Evolutionary conservation across 1,284 basidiomycete genomes (phyloP), one percentile per base, ranked within the genome.

Genomic region (Ustilago trichophora): DNA sequence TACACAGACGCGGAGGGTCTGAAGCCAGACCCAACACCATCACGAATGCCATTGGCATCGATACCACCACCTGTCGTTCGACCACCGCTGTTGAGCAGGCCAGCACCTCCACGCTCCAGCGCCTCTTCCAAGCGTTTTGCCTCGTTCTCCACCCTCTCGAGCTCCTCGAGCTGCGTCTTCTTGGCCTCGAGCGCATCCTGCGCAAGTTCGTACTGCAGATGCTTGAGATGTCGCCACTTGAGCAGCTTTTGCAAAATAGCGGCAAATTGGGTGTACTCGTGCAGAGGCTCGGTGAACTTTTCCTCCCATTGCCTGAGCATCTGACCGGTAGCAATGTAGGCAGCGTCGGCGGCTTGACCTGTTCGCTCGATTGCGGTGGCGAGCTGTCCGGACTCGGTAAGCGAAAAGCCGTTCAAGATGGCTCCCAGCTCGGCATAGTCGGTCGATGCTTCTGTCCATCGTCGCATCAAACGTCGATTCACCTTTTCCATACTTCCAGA

Each of bases 181-280:
- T 95, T 97, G 12, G 85, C 85, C 67, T 95, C 93, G 18, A 98
- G 85, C 25, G 87, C 86, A 77, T 98, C 95, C 80, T 94, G 91
- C 0, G 95, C 95, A 85, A 96, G 90, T 83, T 98, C 96, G 77
- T 91, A 94, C 82, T 99, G 96, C 10, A 95, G 91, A 73, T 99
- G 94, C 83, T 98, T 98, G 83, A 95, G 92, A 82, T 98, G 96
- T 26, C 96, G 89, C 84, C 96, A 99, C 1, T 88, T 88, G 44
- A 99, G 87, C 19, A 98, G 85, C 77, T 91, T 91, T 84, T 92
- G 94, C 83, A 99, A 96, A 74, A 98, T 93, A 11, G 87, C 85
- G 8, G 91, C 93, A 80, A 98, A 99, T 82, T 98, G 95, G 32
- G 89, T 85, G 82, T 98, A 98, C 80, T 97, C 94, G 77, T 96